A percentile compares a stretch with the other conserved stretches of the same genome.
Conservation (phyloP, 768 basidiomycete species). For the Leccinum incarnatum region DNA sequence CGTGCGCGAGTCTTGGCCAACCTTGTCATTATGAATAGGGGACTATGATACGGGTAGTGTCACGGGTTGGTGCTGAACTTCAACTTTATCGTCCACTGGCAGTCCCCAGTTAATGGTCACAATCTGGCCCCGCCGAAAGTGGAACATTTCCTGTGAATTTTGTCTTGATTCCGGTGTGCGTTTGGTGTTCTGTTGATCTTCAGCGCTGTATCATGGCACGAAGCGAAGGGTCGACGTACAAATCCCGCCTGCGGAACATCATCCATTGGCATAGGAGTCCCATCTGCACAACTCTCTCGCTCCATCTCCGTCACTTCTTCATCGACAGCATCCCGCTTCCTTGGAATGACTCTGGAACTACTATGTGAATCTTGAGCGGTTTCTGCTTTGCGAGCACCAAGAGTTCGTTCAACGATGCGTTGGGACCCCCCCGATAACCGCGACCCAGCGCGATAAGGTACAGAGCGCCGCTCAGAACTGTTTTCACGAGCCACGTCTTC, state of each 20-base stretch:
- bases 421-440: slow-evolving; percentile 18
- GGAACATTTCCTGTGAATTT: background rate
- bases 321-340: slow-evolving; percentile 8
- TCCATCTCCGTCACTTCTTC: background rate
- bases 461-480: background rate
- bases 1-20: background rate
- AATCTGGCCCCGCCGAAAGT: slow-evolving; percentile 17
- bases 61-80: background rate
- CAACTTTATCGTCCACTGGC: background rate
- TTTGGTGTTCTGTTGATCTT: background rate
- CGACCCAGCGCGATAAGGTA: background rate
- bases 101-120: slow-evolving; percentile 2
- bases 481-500: background rate
- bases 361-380: slow-evolving; percentile 10
- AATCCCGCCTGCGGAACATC: background rate
- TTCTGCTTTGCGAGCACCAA: slow-evolving; percentile 13
- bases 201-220: background rate
- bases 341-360: slow-evolving; percentile 1
- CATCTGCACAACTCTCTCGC: background rate
- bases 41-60: background rate
- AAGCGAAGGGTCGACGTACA: background rate
- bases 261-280: too few relatives aligned
- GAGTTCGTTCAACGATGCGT: slow-evolving; percentile 20
- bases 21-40: background rate
- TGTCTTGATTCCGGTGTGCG: background rate